A percentile compares a stretch with the other conserved stretches of the same genome.
Evolutionary conservation across 1,284 basidiomycete species (phyloP).

Genomic region (Tilletia setariae): DNA sequence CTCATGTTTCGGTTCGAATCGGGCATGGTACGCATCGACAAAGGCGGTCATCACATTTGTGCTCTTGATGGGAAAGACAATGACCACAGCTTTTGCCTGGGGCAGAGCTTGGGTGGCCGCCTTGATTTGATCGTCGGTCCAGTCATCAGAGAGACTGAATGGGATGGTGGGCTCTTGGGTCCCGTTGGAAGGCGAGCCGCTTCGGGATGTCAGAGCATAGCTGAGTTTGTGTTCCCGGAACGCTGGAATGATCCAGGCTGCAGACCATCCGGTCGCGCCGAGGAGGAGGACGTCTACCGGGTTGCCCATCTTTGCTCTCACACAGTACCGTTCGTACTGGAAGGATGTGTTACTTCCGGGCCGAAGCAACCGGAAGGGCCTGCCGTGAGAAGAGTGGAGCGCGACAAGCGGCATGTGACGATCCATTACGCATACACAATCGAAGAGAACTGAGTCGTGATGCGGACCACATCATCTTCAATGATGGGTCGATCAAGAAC

Average conservation of each 20-base stretch:
- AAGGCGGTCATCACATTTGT: slow-evolving; percentile 31
- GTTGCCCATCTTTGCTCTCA: background rate
- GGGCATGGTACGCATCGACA: slow-evolving; percentile 27
- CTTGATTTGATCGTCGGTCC: slow-evolving; percentile 16
- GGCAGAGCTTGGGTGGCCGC: slow-evolving; percentile 60
- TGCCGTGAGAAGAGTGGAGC: no score
- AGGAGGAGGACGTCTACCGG: slow-evolving; percentile 9
- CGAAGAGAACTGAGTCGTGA: no score
- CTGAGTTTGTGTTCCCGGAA: slow-evolving; percentile 1
- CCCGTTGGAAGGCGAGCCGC: background rate
- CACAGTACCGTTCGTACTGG: no score
- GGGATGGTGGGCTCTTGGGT: slow-evolving; percentile 29
- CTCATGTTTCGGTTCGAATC: slow-evolving; percentile 23
- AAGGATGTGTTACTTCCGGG: no score
- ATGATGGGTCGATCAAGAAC: no score
- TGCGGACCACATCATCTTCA: no score
- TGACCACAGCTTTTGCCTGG: slow-evolving; percentile 62
- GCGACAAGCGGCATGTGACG: no score
- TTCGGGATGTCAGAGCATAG: slow-evolving; percentile 7
- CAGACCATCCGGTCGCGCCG: slow-evolving; percentile 6
- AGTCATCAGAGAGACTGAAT: slow-evolving; percentile 54
- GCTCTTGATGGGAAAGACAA: slow-evolving; percentile 60
- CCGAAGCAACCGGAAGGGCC: no score
- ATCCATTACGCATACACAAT: no score
- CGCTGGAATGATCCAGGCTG: slow-evolving; percentile 9